Evolutionary conservation across 768 basidiomycete genomes (phyloP), one percentile per base, ranked within the genome.

Genomic region (Lactarius tabidus): DNA sequence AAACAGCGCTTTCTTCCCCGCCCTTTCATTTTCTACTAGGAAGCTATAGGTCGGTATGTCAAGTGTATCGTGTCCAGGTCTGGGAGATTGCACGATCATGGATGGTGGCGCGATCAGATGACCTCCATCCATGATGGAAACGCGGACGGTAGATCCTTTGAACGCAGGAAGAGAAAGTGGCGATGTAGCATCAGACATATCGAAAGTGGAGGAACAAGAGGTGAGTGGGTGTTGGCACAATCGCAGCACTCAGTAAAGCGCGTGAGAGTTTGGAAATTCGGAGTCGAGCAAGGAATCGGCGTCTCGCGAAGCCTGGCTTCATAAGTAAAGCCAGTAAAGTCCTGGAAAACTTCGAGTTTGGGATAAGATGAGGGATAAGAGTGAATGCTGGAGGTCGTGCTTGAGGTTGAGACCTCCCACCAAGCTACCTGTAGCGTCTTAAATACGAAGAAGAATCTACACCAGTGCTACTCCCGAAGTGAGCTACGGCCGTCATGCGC

Each of bases 21-120:
- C 20, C 12, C 9, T 43, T 20, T 58, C 57, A 17, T 58, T 58
- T 38, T 58, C 57, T 15, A 58, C 57, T 23, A 58, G 39, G 57
- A 58, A 58, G 38, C 57, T 39, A 58, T 58, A 58, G 9, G 26
- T n/a, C 17, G 36, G 57, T 17, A 58, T 18, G 8, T 58, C 29
- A 23, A 31, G 17, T 10, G 38, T 29, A 20, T 39, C 57, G 29
- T 58, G 57, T 28, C 57, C 57, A 26, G 57, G 26, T 20, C 36
- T 35, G 23, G 55, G 55, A 6, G 55, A 56, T 23, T 31, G 55
- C 33, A 56, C n/a, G 2, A 56, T 1, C 14, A 56, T 35, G 12
- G 36, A 1, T 17, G 57, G 23, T 29, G 36, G 57, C 17, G 26
- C 18, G 18, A 43, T 15, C n/a, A 35, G n/a, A 33, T 35, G n/a